Evolutionary conservation across 2,329 filamentous ascomycete species (phyloP).

Genomic region (Spiromastix sp.): DNA sequence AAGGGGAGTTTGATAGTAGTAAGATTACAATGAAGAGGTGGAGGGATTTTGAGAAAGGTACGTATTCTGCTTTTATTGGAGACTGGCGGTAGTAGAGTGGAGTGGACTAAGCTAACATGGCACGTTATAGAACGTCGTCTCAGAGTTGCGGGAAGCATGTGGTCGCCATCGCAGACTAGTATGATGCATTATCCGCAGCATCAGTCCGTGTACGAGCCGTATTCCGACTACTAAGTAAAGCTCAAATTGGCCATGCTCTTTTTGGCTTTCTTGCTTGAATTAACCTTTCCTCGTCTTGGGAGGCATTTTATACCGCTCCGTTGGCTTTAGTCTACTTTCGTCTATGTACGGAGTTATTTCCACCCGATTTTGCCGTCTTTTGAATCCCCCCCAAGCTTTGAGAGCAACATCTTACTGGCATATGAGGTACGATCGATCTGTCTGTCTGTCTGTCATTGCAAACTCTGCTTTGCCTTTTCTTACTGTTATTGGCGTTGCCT

Average conservation of each 20-base stretch:
- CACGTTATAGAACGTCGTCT: constrained; percentile 27
- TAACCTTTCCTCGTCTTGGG: no score
- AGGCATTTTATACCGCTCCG: no score
- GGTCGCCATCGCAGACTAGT: constrained; percentile 17
- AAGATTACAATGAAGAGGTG: constrained; percentile 99
- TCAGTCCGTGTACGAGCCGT: constrained; percentile 22
- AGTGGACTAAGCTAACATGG: constrained; percentile 7
- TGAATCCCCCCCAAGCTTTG: no score
- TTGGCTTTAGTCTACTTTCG: no score
- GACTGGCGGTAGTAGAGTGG: not conserved
- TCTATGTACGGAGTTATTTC: no score
- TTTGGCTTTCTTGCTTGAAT: not conserved
- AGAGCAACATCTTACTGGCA: no score
- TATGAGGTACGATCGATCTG: no score
- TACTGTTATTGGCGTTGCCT: no score
- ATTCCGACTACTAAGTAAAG: constrained; percentile 25
- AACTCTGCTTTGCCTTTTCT: no score
- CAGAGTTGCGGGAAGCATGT: constrained; percentile 15
- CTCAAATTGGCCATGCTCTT: not conserved
- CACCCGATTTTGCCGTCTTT: not conserved
- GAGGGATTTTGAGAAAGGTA: constrained; percentile 85
- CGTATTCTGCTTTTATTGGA: constrained; percentile 12
- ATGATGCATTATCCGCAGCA: constrained; percentile 20
- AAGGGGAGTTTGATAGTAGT: constrained; percentile 95
- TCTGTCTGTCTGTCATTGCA: no score